Evolutionary conservation across 805 yeast species (phyloP), one percentile per base, ranked within the genome.

Genomic region (Candida maltosa): DNA sequence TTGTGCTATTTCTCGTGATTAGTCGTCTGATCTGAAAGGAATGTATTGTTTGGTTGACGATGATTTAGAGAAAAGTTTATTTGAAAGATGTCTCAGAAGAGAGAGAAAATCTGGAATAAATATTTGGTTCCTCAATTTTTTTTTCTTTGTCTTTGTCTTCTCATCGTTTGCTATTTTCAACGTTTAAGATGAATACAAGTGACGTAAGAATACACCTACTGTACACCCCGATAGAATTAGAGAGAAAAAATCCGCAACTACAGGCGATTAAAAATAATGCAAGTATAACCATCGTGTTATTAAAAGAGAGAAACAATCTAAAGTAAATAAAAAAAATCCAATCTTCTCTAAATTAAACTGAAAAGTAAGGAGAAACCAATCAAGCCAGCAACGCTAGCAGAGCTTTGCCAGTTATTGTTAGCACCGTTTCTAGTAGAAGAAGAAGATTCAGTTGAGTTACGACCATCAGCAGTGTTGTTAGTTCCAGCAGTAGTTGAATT

Each of bases 321-420:
- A 22, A 12, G 12, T 11, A 22, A 22, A 12, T 11, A 22, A 12
- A 12, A 22, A 11, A 11, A 11, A 22, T 12, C 25, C 25, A 11
- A 11, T 11, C 25, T 22, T 12, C 11, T 22, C 12, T 41, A 50
- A 38, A 45, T 32, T 16, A 47, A 16, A 51, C 62, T 62, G 47
- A 60, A 44, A 20, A 62, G 37, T 39, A 64, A 59, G 25, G 66
- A 54, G 37, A 54, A 41, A 28, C 69, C 70, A 30, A 64, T 54
- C 35, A 64, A 30, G 33, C 60, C 64, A 30, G 61, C 64, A 29
- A 65, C 53, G 19, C 57, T 60, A 37, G 51, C 57, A 27, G 65
- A 55, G 49, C 51, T 61, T 51, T 65, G 64, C 70, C 67, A 63
- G 26, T 55, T 43, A 14, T 58, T n/a, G n/a, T n/a, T n/a, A n/a